Conservation (phyloP, 106 monocot species). For the Platanthera guangdongensis region DNA sequence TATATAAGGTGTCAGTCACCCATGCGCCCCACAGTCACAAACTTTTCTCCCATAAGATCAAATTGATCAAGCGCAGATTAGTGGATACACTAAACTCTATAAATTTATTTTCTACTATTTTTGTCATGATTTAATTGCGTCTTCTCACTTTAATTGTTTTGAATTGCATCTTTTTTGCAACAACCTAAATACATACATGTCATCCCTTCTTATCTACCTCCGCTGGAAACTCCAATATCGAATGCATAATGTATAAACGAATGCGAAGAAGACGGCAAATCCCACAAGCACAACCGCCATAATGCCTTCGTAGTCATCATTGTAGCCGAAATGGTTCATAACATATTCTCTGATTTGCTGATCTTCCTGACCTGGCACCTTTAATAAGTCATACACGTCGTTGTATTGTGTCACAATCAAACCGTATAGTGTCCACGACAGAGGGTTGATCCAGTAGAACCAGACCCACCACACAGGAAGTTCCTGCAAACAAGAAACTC, state of each 20-base stretch:
- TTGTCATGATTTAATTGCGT: no score
- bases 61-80: no score
- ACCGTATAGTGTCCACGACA: constrained; percentile 71
- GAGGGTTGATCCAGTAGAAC: constrained; percentile 69
- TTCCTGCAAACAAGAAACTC: constrained; percentile 27
- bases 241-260: constrained; percentile 54
- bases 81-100: no score
- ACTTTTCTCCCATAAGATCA: no score
- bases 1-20: no score
- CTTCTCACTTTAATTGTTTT: no score
- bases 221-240: constrained; percentile 61
- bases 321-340: constrained; percentile 44
- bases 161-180: no score
- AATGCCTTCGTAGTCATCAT: constrained; percentile 36
- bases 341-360: constrained; percentile 35
- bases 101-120: no score
- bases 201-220: constrained; percentile 24
- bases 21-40: no score
- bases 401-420: constrained; percentile 60
- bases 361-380: constrained; percentile 19
- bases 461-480: constrained; percentile 72
- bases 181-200: background rate
- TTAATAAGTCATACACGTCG: constrained; percentile 43
- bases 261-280: constrained; percentile 56
- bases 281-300: constrained; percentile 43